phyloP scores from a whole-genome alignment of 805 yeast species.

The Kluyveromyces siamensis region DNA sequence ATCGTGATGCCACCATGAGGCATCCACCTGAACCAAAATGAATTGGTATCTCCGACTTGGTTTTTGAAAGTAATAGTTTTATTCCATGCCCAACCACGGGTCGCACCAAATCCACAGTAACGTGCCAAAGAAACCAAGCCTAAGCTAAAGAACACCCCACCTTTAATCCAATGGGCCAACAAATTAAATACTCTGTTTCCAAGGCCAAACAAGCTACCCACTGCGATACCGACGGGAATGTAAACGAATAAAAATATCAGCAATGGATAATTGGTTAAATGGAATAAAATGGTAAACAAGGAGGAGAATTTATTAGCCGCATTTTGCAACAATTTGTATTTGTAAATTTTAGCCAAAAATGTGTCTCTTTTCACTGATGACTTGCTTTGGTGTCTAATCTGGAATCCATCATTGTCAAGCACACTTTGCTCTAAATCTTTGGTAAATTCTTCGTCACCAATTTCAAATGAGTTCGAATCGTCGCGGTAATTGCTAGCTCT shows the following conservation, averaged over 20 bases:
- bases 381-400: slow-evolving; percentile 6
- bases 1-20: slow-evolving; percentile 53
- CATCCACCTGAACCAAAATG: slow-evolving; percentile 18
- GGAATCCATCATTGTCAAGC: slow-evolving; percentile 4
- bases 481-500: slow-evolving; percentile 1
- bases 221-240: slow-evolving; percentile 46
- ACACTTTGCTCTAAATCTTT: slow-evolving; percentile 7
- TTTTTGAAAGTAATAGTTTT: slow-evolving; percentile 23
- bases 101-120: slow-evolving; percentile 71
- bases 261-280: slow-evolving; percentile 53
- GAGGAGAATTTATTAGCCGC: slow-evolving; percentile 17
- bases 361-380: slow-evolving; percentile 26
- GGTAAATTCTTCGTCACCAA: slow-evolving; percentile 8
- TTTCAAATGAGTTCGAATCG: slow-evolving; percentile 9
- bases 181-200: slow-evolving; percentile 63
- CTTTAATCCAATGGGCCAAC: slow-evolving; percentile 93
- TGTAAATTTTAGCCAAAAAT: slow-evolving; percentile 29
- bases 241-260: slow-evolving; percentile 52
- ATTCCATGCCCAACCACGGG: slow-evolving; percentile 92
- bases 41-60: slow-evolving; percentile 16
- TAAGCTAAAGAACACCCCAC: slow-evolving; percentile 72
- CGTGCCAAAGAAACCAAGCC: slow-evolving; percentile 81
- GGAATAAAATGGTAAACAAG: slow-evolving; percentile 32
- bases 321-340: slow-evolving; percentile 18
- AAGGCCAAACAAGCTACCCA: slow-evolving; percentile 61